These are phyloP conservation scores for Medicago truncatula DNA, from an alignment of 306 rosid genomes.

Conservation along the genomic window DNA sequence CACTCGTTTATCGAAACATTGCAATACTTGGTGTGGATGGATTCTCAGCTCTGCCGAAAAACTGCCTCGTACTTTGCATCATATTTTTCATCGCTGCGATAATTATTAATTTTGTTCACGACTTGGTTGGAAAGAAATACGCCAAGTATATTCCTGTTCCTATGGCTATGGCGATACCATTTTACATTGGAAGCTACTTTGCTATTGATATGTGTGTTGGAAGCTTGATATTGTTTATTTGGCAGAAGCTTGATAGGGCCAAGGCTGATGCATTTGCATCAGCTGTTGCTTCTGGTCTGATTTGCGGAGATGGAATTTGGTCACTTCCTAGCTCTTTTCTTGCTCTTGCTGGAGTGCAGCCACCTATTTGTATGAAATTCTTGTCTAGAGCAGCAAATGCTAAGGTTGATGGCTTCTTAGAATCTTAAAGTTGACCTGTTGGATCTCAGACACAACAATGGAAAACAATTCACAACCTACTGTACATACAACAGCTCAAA, in stretches of 20 bases:
- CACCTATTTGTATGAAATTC: constrained; percentile 65
- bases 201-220: constrained; percentile 64
- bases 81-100: constrained; percentile 47
- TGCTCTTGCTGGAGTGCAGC: constrained; percentile 51
- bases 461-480: too few species aligned
- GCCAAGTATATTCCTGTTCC: constrained; percentile 55
- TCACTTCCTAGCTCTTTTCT: constrained; percentile 57
- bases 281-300: constrained; percentile 64
- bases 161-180: constrained; percentile 67
- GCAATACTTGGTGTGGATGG: constrained; percentile 57
- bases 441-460: too few species aligned
- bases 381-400: constrained; percentile 46
- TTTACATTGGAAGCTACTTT: constrained; percentile 55
- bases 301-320: constrained; percentile 67
- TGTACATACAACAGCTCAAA: too few species aligned
- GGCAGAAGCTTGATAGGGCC: constrained; percentile 48
- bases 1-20: constrained; percentile 55
- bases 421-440: constrained; percentile 33
- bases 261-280: constrained; percentile 52
- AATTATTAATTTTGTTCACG: constrained; percentile 44
- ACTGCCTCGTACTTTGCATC: constrained; percentile 52
- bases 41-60: constrained; percentile 49
- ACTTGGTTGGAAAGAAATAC: constrained; percentile 40
- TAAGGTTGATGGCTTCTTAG: constrained; percentile 49
- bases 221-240: constrained; percentile 54